Evolutionary conservation across 352 stramenopile species (phyloP).

Genomic region (Phytophthora cajani): DNA sequence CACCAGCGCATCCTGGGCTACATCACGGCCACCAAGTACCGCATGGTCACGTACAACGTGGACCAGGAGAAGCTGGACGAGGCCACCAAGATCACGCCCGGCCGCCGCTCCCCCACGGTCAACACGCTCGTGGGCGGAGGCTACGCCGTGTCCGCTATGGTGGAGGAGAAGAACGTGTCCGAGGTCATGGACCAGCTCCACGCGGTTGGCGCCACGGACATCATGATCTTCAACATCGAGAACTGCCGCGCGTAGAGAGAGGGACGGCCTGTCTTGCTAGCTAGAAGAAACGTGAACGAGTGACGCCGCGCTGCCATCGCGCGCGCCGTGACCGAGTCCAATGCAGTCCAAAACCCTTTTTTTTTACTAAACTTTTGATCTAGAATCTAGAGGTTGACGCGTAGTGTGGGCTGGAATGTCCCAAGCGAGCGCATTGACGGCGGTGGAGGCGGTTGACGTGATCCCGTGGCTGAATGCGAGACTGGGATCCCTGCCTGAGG

Average conservation of each 20-base stretch:
- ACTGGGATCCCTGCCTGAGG: not conserved
- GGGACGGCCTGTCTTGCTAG: not conserved
- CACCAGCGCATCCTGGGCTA: conserved; percentile 96
- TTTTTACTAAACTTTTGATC: not conserved
- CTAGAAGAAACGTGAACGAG: conserved; percentile 17
- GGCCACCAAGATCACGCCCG: conserved; percentile 93
- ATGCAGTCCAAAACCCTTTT: conserved; percentile 21
- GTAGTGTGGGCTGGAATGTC: conserved; percentile 25
- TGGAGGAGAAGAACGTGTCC: conserved; percentile 90
- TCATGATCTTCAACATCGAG: conserved; percentile 96
- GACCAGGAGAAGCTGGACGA: conserved; percentile 85
- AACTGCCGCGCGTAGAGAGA: conserved; percentile 91
- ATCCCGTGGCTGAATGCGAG: conserved; percentile 5
- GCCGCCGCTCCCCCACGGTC: conserved; percentile 94
- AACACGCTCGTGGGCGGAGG: conserved; percentile 90
- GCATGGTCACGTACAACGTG: conserved; percentile 99
- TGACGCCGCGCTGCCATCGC: conserved; percentile 5
- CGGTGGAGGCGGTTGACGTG: conserved; percentile 7
- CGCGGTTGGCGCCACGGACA: conserved; percentile 95
- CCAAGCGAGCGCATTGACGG: not conserved
- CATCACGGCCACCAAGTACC: conserved; percentile 97
- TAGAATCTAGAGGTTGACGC: conserved; percentile 30
- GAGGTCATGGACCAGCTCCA: conserved; percentile 97
- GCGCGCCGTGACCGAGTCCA: conserved; percentile 16
- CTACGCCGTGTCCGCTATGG: conserved; percentile 92